These are phyloP conservation scores for Conticribra weissflogii DNA, from an alignment of 108 stramenopile species.

Conservation along the genomic window DNA sequence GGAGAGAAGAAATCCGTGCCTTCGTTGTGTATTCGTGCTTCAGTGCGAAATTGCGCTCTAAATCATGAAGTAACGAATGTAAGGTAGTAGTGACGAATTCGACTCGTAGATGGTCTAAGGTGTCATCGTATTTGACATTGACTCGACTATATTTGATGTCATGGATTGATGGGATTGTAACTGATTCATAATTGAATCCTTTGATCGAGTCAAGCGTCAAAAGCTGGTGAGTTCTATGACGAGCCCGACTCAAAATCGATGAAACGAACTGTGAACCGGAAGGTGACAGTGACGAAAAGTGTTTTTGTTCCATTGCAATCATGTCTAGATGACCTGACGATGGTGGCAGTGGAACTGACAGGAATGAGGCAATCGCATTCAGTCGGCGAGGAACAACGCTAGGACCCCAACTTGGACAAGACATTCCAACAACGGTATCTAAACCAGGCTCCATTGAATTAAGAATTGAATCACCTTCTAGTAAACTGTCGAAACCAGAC, in stretches of 20 bases:
- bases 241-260: constrained; percentile 14
- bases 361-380: constrained; percentile 2
- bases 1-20: constrained; percentile 21
- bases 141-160: constrained; percentile 34
- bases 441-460: no score
- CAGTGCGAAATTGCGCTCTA: constrained; percentile 26
- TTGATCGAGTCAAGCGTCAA: constrained; percentile 21
- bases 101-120: constrained; percentile 17
- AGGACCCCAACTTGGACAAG: constrained; percentile 42
- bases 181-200: neutral
- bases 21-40: constrained; percentile 23
- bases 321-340: neutral
- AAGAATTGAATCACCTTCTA: constrained; percentile 1
- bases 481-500: neutral
- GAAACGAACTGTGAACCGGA: constrained; percentile 7
- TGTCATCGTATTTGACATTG: constrained; percentile 13
- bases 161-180: constrained; percentile 23
- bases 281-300: neutral
- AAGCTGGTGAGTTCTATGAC: constrained; percentile 37
- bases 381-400: constrained; percentile 31
- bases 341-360: neutral
- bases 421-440: no score
- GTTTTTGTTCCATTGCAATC: neutral
- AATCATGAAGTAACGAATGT: constrained; percentile 16
- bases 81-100: constrained; percentile 35